Conservation (phyloP, 2,329 filamentous ascomycete genomes). For the Paecilomyces sp. region DNA sequence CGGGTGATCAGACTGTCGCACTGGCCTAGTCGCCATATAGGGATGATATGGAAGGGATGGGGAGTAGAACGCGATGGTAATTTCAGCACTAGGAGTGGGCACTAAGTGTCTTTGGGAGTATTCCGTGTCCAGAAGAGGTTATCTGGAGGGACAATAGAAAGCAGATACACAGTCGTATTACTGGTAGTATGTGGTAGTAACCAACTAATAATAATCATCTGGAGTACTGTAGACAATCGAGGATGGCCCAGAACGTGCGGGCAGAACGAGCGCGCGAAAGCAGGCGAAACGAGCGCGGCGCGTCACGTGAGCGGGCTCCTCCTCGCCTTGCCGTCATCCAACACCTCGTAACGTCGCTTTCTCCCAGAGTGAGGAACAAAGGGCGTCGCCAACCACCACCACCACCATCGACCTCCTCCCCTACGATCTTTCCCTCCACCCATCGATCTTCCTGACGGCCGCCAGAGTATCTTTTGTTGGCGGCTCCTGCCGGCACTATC, state of each 20-base stretch:
- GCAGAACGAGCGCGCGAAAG: not conserved
- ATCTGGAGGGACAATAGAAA: not conserved
- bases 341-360: conserved; percentile 1
- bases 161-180: not conserved
- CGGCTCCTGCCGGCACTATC: not conserved
- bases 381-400: conserved; percentile 2
- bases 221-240: not conserved
- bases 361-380: conserved; percentile 3
- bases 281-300: not conserved
- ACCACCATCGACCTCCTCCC: not conserved
- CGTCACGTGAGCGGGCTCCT: conserved; percentile 1
- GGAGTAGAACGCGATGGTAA: not conserved
- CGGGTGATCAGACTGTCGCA: too few species aligned
- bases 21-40: not conserved
- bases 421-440: not conserved
- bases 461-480: not conserved
- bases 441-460: not conserved
- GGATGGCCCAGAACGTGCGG: not conserved
- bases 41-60: not conserved
- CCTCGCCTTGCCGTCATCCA: conserved; percentile 4
- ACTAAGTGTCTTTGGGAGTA: too few species aligned
- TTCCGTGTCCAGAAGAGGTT: too few species aligned
- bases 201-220: not conserved
- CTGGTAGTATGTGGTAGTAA: not conserved
- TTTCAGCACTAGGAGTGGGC: not conserved